These are phyloP conservation scores for Paramecium sexaurelia DNA, from an alignment of 73 alveolate genomes.

Conservation along the genomic window DNA sequence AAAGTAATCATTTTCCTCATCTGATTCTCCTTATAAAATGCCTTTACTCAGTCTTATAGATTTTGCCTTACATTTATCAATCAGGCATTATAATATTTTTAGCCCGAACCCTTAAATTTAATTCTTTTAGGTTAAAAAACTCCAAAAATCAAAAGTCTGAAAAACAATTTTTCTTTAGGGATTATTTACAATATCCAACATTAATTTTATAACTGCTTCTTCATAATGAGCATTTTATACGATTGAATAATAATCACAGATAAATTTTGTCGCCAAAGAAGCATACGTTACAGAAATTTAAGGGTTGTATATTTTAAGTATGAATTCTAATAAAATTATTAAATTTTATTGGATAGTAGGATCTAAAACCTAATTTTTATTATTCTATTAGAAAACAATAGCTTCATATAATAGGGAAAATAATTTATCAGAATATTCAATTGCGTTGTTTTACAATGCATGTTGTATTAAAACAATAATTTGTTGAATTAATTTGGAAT, in stretches of 20 bases:
- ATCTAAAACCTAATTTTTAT: not conserved
- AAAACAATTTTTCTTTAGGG: not conserved
- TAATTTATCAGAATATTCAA: conserved; percentile 2
- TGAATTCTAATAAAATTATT: not conserved
- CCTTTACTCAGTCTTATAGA: not conserved
- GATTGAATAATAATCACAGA: not conserved
- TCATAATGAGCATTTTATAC: not conserved
- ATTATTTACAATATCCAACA: not conserved
- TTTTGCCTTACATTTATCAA: conserved; percentile 16
- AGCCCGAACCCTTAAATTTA: not conserved
- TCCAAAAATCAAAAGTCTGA: conserved; percentile 23
- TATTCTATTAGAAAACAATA: not conserved
- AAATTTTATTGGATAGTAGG: not conserved
- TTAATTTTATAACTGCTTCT: not conserved
- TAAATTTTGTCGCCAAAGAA: not conserved
- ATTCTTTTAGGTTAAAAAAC: not conserved
- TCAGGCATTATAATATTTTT: not conserved
- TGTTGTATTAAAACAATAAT: not conserved
- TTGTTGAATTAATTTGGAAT: not conserved
- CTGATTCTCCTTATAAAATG: not conserved
- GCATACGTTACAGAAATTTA: not conserved
- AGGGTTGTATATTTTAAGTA: not conserved
- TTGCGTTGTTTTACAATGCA: not conserved
- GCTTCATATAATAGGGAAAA: not conserved
- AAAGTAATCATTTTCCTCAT: not conserved